phyloP scores from a whole-genome alignment of 768 basidiomycete species.

The Pholiota microspora region DNA sequence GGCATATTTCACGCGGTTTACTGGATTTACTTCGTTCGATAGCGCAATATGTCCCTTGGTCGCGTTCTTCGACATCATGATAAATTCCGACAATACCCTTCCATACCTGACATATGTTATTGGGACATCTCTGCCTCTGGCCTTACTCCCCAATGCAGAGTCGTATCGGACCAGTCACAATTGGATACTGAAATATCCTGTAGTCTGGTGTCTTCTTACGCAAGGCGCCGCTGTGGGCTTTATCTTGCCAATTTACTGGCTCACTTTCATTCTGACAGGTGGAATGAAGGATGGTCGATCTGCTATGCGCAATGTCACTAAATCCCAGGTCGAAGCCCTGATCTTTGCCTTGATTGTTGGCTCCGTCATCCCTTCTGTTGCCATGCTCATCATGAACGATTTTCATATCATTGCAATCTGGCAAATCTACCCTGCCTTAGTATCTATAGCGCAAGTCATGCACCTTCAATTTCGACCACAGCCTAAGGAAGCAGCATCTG shows the following conservation, averaged over 20 bases:
- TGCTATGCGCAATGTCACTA: slow-evolving; percentile 24
- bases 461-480: slow-evolving; percentile 42
- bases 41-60: slow-evolving; percentile 40
- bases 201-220: slow-evolving; percentile 36
- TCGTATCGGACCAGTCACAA: slow-evolving; percentile 36
- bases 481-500: slow-evolving; percentile 30
- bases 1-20: slow-evolving; percentile 40
- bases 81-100: slow-evolving; percentile 27
- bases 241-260: slow-evolving; percentile 46
- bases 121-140: slow-evolving; percentile 29
- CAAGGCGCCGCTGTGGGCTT: slow-evolving; percentile 43
- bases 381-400: slow-evolving; percentile 41
- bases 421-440: slow-evolving; percentile 51
- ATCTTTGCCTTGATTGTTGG: slow-evolving; percentile 48
- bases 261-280: slow-evolving; percentile 41
- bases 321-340: slow-evolving; percentile 49
- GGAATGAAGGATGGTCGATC: slow-evolving; percentile 23
- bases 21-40: slow-evolving; percentile 35
- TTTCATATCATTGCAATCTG: slow-evolving; percentile 48
- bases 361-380: slow-evolving; percentile 42
- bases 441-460: slow-evolving; percentile 35
- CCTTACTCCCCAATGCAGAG: slow-evolving; percentile 44
- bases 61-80: slow-evolving; percentile 43
- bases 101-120: slow-evolving; percentile 38
- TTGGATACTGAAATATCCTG: slow-evolving; percentile 36